A percentile compares a stretch with the other conserved stretches of the same genome.
phyloP scores from a whole-genome alignment of 176 grass and related monocot species.

The Chloris gayana region DNA sequence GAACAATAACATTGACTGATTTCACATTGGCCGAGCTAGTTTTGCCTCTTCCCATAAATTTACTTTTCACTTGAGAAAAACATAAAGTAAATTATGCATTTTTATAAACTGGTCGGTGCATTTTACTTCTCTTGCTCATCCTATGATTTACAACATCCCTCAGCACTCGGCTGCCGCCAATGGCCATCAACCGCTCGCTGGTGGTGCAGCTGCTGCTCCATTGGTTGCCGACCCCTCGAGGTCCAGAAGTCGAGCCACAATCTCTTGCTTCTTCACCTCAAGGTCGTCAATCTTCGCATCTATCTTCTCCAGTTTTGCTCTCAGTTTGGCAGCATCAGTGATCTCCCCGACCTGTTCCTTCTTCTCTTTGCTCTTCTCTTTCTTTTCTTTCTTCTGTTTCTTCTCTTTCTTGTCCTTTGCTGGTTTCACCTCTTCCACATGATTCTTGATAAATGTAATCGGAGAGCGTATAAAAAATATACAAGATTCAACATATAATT shows the following conservation, averaged over 20 bases:
- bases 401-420: constrained; percentile 39
- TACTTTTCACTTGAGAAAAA: too few species aligned
- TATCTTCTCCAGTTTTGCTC: constrained; percentile 51
- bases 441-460: constrained; percentile 16
- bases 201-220: constrained; percentile 6
- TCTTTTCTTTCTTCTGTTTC: constrained; percentile 48
- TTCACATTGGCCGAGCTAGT: neutral
- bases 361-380: constrained; percentile 41
- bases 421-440: constrained; percentile 15
- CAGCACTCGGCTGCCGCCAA: neutral
- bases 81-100: neutral
- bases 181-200: constrained; percentile 20
- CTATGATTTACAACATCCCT: neutral
- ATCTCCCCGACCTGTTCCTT: constrained; percentile 45
- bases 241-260: constrained; percentile 40
- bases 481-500: neutral
- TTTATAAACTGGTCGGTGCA: neutral
- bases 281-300: constrained; percentile 58
- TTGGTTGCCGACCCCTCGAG: constrained; percentile 12
- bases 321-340: constrained; percentile 37
- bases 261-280: constrained; percentile 58
- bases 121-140: neutral
- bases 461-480: neutral
- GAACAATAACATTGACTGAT: neutral
- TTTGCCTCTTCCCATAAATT: too few species aligned